A percentile compares a stretch with the other conserved stretches of the same genome.
phyloP scores from a whole-genome alignment of 2,329 filamentous ascomycete genomes.

The Botrytis galanthina region DNA sequence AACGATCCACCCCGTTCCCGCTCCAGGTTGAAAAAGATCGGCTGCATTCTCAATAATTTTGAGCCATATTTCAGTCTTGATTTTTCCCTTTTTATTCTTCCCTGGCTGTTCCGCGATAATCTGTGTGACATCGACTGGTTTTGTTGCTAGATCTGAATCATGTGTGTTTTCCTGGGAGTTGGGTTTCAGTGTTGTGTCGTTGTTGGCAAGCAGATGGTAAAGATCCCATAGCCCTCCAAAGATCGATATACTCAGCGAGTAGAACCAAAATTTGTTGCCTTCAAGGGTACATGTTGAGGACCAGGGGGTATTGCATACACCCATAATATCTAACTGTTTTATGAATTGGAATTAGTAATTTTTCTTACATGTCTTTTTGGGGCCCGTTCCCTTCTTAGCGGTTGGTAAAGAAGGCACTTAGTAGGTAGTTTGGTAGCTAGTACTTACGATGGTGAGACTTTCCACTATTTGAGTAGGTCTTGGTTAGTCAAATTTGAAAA shows the following conservation, averaged over 20 bases:
- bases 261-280: conserved; percentile 69
- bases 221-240: conserved; percentile 39
- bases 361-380: not conserved
- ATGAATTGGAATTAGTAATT: not conserved
- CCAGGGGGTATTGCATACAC: conserved; percentile 44
- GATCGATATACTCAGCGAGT: conserved; percentile 46
- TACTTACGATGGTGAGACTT: conserved; percentile 58
- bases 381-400: fast-evolving
- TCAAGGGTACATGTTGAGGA: conserved; percentile 53
- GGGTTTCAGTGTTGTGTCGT: not conserved
- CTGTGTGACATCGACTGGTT: not conserved
- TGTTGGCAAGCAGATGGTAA: not conserved
- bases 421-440: not conserved
- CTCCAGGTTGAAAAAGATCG: conserved; percentile 62
- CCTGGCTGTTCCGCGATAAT: not conserved
- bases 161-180: not conserved
- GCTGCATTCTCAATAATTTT: conserved; percentile 54
- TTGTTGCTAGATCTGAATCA: not conserved
- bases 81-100: not conserved
- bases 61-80: not conserved
- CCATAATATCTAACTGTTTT: conserved; percentile 48
- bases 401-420: not conserved
- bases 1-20: conserved; percentile 58
- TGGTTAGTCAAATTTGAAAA: not conserved
- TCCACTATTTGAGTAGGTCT: conserved; percentile 47